Evolutionary conservation across 208 protist species (phyloP), one percentile per base, ranked within the genome.

Genomic region (Trypanosoma caninum): DNA sequence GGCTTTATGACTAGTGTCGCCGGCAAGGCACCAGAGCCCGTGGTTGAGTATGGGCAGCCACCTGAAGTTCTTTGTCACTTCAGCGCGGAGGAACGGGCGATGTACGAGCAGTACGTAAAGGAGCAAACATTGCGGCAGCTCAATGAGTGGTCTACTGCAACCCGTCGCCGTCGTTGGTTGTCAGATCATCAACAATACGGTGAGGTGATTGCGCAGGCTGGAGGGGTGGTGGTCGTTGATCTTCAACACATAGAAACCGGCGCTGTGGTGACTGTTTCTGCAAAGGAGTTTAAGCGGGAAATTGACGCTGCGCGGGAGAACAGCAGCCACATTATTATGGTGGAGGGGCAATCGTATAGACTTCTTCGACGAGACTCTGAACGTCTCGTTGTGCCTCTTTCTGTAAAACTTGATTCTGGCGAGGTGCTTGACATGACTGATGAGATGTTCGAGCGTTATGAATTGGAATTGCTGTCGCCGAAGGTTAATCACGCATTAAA

Each of bases 61-160:
- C 69, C 69, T 10, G 76, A 84, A 57, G 72, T 87, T 25, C 74
- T 95, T 18, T 71, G 76, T 37, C 72, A 87, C 50, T 95, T 93
- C 66, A 74, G 67, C 18, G 53, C 65, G n/a, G 83, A 91, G 69
- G 83, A 95, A 64, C 77, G 68, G 28, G 69, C 60, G 14, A 89
- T 92, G 81, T 95, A 95, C 65, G 61, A 89, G 54, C 70, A 82
- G 51, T 93, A 95, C 60, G 76, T 93, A 44, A 63, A 74, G 50
- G 44, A 74, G 38, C 78, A 91, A 60, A 84, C 78, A 37, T 64
- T 76, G 18, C 23, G 60, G 44, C 84, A 92, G 66, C 59, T 91
- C 14, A 61, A 69, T 31, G 64, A 69, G 54, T 95, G 89, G 86
- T 23, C 53, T 7, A 76, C 58, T 31, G 35, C 78, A n/a, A 66